Evolutionary conservation across 2,329 filamentous ascomycete genomes (phyloP), one percentile per base, ranked within the genome.

Genomic region (Fusarium aywerte): DNA sequence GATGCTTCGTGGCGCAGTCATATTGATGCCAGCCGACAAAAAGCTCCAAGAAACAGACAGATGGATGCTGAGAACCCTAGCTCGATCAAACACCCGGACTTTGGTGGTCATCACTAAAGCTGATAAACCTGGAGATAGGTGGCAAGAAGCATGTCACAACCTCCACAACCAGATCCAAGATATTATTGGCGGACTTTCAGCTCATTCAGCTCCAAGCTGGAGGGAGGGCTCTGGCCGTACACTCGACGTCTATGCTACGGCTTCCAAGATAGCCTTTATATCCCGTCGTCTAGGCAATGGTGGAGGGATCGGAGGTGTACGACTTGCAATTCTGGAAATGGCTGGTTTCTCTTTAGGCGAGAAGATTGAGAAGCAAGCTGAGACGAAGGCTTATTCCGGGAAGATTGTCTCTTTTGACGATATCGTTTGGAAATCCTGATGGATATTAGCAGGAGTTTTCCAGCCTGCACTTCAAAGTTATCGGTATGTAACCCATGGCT

Each of bases 101-200:
- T 71, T 81, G 8, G 80, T 87, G 2, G 80, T 87, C 6, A 73
- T 89, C 47, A 88, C 86, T 12, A 87, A 87, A 75, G 84, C 82
- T 15, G 86, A 88, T 69, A 87, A 87, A 66, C 74, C 69, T 40
- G 75, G 72, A 29, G 70, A 70, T 12, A 67, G 48, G 2, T 79
- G 77, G 77, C 58, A 61, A 8, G 59, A 58, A 12, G 57, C 53
- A 20, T 80, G 78, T 59, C 54, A 54, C 7, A 39, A 51, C 2
- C 65, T 78, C 36, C 76, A 76, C 1, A 58, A 50, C 5, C 60
- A 65, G 29, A 56, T 80, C n/a, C 73, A 73, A 18, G 39, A 47
- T 5, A 73, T 77, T 36, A 60, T 81, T 42, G 27, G 58, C 5
- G 55, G 55, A 4, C 58, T 77, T 7, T 51, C 76, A 18, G 36